A percentile compares a stretch with the other conserved stretches of the same genome.
Evolutionary conservation across 305 asterid genomes (phyloP).

Genomic region (Rubia peregrina): DNA sequence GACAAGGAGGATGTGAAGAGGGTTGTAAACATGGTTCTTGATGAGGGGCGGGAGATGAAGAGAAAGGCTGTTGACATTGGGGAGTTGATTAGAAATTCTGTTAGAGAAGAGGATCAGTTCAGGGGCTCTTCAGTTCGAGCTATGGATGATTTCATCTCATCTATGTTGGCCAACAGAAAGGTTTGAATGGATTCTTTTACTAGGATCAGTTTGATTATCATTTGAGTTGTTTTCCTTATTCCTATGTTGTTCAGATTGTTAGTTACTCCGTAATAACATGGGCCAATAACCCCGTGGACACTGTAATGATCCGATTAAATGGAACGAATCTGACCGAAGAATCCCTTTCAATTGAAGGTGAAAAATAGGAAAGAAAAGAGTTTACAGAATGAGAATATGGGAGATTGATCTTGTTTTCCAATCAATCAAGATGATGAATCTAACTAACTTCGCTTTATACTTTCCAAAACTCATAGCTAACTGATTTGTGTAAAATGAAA

Average conservation of each 20-base stretch:
- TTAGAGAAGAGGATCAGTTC: constrained; percentile 32
- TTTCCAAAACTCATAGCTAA: no score
- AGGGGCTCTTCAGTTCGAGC: constrained; percentile 56
- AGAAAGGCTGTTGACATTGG: constrained; percentile 48
- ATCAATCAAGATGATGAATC: no score
- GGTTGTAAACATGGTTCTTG: constrained; percentile 48
- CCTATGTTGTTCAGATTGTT: neutral
- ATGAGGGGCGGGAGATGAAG: constrained; percentile 53
- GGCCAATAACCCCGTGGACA: neutral
- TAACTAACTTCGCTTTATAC: no score
- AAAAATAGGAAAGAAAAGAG: no score
- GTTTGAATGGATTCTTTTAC: neutral
- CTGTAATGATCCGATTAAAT: no score
- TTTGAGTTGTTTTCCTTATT: neutral
- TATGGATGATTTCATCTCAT: constrained; percentile 50
- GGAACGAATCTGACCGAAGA: no score
- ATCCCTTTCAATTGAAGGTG: no score
- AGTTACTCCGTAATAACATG: neutral
- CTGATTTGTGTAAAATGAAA: no score
- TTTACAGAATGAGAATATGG: no score
- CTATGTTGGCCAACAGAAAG: constrained; percentile 24
- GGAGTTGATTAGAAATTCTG: constrained; percentile 44
- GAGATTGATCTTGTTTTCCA: no score
- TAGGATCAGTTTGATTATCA: neutral
- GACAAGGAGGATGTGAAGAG: constrained; percentile 50